These are phyloP conservation scores for Davidsoniella eucalypti DNA, from an alignment of 2,329 filamentous ascomycete genomes.

Conservation along the genomic window DNA sequence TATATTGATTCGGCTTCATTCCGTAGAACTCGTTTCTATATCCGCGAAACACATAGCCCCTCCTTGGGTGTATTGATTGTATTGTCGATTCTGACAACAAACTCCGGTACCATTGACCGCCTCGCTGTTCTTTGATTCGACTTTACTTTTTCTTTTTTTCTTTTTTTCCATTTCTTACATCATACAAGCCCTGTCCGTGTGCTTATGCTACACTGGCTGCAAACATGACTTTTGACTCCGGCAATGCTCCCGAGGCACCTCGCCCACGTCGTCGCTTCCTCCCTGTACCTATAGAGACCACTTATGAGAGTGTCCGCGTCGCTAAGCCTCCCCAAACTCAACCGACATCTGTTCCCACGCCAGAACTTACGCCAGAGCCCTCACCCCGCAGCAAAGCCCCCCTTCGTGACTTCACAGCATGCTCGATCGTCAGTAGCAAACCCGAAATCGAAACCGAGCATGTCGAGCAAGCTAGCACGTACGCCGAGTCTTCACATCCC, in stretches of 20 bases:
- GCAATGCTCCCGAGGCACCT: neutral
- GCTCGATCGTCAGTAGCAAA: neutral
- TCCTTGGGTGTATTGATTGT: neutral
- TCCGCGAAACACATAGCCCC: neutral
- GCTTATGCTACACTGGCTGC: constrained; percentile 15
- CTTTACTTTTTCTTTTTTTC: neutral
- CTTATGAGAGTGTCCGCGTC: constrained; percentile 40
- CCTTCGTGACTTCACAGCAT: neutral
- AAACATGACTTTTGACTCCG: constrained; percentile 1
- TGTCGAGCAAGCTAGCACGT: neutral
- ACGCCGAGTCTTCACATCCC: neutral
- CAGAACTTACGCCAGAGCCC: constrained; percentile 39
- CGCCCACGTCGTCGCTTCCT: constrained; percentile 40
- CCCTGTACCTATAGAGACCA: constrained; percentile 58
- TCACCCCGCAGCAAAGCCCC: constrained; percentile 25
- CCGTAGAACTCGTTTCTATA: neutral
- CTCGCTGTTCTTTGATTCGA: neutral
- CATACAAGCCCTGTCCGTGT: neutral
- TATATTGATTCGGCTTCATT: neutral
- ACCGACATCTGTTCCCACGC: constrained; percentile 31
- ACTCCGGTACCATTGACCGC: neutral
- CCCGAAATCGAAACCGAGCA: constrained; percentile 2
- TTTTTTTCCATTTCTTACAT: neutral
- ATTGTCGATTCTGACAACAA: no score
- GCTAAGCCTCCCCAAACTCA: constrained; percentile 11